A percentile compares a stretch with the other conserved stretches of the same genome.
Evolutionary conservation across 768 basidiomycete genomes (phyloP).

Genomic region (Lyophyllum decastes): DNA sequence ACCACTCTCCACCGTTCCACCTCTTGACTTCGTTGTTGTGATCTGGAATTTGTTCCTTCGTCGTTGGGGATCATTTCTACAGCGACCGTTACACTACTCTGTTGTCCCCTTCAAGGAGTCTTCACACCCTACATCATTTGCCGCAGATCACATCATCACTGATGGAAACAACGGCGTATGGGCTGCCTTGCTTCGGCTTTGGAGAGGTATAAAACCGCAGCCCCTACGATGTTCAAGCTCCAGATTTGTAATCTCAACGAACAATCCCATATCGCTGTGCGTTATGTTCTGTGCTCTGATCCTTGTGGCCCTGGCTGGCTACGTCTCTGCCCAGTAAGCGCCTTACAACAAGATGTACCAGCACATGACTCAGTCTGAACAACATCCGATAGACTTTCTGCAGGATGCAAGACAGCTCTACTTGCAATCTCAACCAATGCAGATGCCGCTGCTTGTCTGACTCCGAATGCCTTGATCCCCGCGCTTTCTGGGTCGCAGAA

Average conservation of each 20-base stretch:
- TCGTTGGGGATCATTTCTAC: neutral
- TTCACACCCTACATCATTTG: neutral
- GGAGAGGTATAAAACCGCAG: neutral
- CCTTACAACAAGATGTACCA: neutral
- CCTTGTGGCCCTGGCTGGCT: slow-evolving; percentile 15
- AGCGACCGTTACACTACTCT: neutral
- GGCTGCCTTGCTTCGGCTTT: neutral
- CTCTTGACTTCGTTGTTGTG: no score
- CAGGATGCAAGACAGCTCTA: slow-evolving; percentile 8
- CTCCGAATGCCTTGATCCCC: slow-evolving; percentile 2
- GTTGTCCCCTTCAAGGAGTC: neutral
- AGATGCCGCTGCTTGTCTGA: slow-evolving; percentile 11
- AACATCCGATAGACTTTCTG: slow-evolving; percentile 5
- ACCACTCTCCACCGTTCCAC: no score
- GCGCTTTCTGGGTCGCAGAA: slow-evolving; percentile 4
- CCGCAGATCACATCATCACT: neutral
- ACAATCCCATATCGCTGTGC: neutral
- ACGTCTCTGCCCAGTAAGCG: slow-evolving; percentile 11
- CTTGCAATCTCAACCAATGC: slow-evolving; percentile 9
- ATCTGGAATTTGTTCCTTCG: neutral
- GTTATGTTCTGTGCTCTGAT: slow-evolving; percentile 12
- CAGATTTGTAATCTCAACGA: slow-evolving; percentile 3
- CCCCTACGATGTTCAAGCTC: neutral
- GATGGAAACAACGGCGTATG: neutral
- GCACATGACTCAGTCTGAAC: neutral